Percentiles rank a stretch among this genome's conserved stretches.
phyloP scores from a whole-genome alignment of 2,329 filamentous ascomycete species.

The Ophiocordyceps sinensis region DNA sequence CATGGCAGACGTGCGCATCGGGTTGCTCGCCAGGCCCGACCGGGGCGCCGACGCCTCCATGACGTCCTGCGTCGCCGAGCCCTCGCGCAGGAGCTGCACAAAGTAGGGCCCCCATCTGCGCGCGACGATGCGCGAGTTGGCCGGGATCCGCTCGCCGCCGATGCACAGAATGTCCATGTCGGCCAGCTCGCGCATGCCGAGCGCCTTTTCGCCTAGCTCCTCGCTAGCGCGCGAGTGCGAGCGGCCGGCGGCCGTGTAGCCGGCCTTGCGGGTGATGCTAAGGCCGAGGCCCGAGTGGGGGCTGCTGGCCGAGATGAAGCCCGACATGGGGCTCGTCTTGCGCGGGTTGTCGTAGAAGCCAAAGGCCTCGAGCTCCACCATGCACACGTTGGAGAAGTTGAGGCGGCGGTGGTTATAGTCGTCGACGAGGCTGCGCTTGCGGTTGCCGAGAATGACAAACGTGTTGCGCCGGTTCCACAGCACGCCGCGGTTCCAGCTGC shows the following conservation, averaged over 20 bases:
- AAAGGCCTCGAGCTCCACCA: slow-evolving; percentile 94
- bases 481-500: slow-evolving; percentile 93
- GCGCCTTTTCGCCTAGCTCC: slow-evolving; percentile 68
- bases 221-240: slow-evolving; percentile 65
- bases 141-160: slow-evolving; percentile 78
- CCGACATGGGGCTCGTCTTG: slow-evolving; percentile 61
- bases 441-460: slow-evolving; percentile 89
- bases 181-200: slow-evolving; percentile 68
- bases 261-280: slow-evolving; percentile 43
- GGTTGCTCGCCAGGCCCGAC: slow-evolving; percentile 37
- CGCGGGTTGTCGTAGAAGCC: slow-evolving; percentile 94
- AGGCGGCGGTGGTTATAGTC: slow-evolving; percentile 97
- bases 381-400: slow-evolving; percentile 92
- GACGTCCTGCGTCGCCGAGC: slow-evolving; percentile 55
- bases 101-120: slow-evolving; percentile 93
- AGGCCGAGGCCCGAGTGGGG: slow-evolving; percentile 44
- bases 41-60: slow-evolving; percentile 64
- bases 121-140: slow-evolving; percentile 80
- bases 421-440: slow-evolving; percentile 85
- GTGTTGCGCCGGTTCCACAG: slow-evolving; percentile 88
- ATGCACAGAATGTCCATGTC: slow-evolving; percentile 97
- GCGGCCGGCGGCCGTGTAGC: slow-evolving; percentile 59
- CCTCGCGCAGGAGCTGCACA: slow-evolving; percentile 77
- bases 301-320: slow-evolving; percentile 71
- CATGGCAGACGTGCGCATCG: slow-evolving; percentile 62